Conservation (phyloP, 2,329 filamentous ascomycete species). For the Aspergillus terreus region DNA sequence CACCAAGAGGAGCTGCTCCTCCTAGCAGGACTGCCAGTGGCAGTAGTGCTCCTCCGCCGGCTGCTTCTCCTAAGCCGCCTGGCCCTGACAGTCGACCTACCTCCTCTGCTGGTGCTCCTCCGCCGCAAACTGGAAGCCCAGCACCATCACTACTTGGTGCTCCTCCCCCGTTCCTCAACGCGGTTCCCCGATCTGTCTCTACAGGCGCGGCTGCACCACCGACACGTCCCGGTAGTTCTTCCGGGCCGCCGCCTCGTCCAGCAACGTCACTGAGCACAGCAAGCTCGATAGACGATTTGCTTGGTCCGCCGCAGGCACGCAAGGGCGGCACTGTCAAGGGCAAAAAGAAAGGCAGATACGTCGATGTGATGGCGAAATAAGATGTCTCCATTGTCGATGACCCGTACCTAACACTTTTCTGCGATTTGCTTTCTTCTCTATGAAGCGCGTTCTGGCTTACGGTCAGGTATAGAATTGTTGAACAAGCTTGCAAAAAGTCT, state of each 20-base stretch:
- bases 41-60: slow-evolving; percentile 49
- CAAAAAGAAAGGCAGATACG: slow-evolving; percentile 81
- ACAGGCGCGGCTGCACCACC: slow-evolving; percentile 31
- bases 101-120: slow-evolving; percentile 28
- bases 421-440: slow-evolving; percentile 14
- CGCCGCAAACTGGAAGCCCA: slow-evolving; percentile 29
- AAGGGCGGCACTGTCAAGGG: slow-evolving; percentile 64
- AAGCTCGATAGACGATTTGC: slow-evolving; percentile 90
- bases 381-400: not conserved
- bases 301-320: slow-evolving; percentile 69
- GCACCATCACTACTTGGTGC: slow-evolving; percentile 24
- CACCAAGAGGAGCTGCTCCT: slow-evolving; percentile 59
- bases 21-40: slow-evolving; percentile 53
- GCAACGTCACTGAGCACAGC: slow-evolving; percentile 81
- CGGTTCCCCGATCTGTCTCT: slow-evolving; percentile 34
- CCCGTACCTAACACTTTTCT: slow-evolving; percentile 10
- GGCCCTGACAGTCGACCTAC: slow-evolving; percentile 27
- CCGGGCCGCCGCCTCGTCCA: slow-evolving; percentile 60
- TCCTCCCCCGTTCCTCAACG: slow-evolving; percentile 25
- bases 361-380: slow-evolving; percentile 87
- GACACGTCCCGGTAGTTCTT: slow-evolving; percentile 33
- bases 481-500: slow-evolving; percentile 6
- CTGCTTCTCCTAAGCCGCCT: slow-evolving; percentile 20
- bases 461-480: slow-evolving; percentile 6
- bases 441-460: slow-evolving; percentile 8